phyloP scores from a whole-genome alignment of 805 yeast genomes.

The Lipomyces spencermartinsiae region DNA sequence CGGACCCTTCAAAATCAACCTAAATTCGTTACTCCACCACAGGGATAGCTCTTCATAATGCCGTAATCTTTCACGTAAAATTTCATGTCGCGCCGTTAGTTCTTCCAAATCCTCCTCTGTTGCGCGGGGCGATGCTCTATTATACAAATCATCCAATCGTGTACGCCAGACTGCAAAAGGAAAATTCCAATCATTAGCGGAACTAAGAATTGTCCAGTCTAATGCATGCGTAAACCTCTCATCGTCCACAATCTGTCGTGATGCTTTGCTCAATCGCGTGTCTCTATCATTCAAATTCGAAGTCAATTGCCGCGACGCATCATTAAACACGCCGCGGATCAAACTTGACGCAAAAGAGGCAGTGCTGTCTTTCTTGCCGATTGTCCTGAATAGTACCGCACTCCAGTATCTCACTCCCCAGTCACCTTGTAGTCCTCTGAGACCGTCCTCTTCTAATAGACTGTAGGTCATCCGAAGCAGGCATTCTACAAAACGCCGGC shows the following conservation, averaged over 20 bases:
- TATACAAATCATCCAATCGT: not conserved
- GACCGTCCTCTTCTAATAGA: not conserved
- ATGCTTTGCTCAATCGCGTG: not conserved
- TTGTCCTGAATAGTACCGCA: not conserved
- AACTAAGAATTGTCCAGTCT: not conserved
- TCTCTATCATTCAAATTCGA: not conserved
- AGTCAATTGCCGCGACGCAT: not conserved
- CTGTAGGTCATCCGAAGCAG: not conserved
- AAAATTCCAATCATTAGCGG: constrained; percentile 1
- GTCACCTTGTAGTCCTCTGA: not conserved
- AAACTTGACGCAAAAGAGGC: not conserved
- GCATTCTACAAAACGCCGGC: not conserved
- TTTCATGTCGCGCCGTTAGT: not conserved
- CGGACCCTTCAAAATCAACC: not conserved
- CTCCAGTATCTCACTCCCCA: not conserved
- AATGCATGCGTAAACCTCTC: not conserved
- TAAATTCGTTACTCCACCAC: constrained; percentile 3
- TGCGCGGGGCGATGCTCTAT: not conserved
- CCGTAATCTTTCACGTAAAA: not conserved
- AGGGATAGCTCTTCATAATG: not conserved
- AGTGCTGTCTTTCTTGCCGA: not conserved
- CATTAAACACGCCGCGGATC: not conserved
- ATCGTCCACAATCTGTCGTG: not conserved
- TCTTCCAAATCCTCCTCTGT: not conserved
- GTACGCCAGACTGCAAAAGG: not conserved